A percentile compares a stretch with the other conserved stretches of the same genome.
Evolutionary conservation across 371 early-diverging fungal genomes (phyloP).

Genomic region (Saksenaea oblongispora): DNA sequence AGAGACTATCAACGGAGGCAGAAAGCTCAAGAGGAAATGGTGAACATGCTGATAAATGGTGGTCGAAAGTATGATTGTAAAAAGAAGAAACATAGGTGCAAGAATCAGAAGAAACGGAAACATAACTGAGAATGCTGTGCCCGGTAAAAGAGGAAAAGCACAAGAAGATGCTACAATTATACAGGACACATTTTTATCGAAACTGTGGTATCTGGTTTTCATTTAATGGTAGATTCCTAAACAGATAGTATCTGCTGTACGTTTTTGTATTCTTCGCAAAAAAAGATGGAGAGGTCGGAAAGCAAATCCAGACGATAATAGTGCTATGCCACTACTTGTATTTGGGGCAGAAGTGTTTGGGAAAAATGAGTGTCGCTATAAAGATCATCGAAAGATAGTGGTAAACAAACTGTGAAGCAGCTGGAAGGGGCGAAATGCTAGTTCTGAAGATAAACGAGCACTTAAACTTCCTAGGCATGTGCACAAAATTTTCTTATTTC

Average conservation of each 20-base stretch:
- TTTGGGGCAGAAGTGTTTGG: conserved; percentile 7
- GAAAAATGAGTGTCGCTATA: not conserved
- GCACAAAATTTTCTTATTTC: not conserved
- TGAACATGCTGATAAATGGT: too few species aligned
- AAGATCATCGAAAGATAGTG: not conserved
- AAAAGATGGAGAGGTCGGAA: not conserved
- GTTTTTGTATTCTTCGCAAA: not conserved
- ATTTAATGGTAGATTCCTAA: not conserved
- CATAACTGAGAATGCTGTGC: not conserved
- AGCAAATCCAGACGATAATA: not conserved
- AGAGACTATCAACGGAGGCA: not conserved
- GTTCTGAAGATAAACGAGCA: conserved; percentile 2
- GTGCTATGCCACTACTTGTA: conserved; percentile 1
- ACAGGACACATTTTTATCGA: too few species aligned
- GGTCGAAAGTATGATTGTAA: not conserved
- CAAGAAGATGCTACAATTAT: too few species aligned
- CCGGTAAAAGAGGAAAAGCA: too few species aligned
- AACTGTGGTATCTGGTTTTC: not conserved
- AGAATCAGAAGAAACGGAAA: conserved; percentile 1
- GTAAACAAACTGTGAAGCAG: not conserved
- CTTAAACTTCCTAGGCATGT: conserved; percentile 2
- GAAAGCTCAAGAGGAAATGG: not conserved
- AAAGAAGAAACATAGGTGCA: not conserved
- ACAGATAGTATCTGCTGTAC: conserved; percentile 1
- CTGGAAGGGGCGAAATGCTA: not conserved